Evolutionary conservation across 352 stramenopile species (phyloP).

Genomic region (Globisporangium abappressorium): DNA sequence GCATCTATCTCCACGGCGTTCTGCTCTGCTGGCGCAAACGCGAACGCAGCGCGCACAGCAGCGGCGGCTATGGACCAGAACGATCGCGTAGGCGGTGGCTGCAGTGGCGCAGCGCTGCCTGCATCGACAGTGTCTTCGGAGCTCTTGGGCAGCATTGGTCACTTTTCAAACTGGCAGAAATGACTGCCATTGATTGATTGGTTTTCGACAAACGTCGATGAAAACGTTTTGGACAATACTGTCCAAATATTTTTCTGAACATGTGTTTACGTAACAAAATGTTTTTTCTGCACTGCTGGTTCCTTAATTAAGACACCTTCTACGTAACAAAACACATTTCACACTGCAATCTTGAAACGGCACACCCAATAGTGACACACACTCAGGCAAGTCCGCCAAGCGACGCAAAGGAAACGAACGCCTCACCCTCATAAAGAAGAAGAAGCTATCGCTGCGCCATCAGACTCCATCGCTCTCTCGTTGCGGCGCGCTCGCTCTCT

Average conservation of each 20-base stretch:
- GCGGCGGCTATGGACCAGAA: neutral
- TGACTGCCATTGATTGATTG: neutral
- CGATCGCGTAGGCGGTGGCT: neutral
- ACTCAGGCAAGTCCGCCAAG: neutral
- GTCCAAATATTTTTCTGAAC: neutral
- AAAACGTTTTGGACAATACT: neutral
- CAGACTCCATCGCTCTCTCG: neutral
- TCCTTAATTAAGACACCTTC: neutral
- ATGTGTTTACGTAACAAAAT: too few species aligned
- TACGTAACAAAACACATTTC: neutral
- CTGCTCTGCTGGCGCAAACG: neutral
- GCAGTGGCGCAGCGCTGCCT: neutral
- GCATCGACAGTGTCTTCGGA: neutral
- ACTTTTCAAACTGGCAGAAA: neutral
- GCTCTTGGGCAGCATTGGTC: neutral
- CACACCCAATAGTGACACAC: neutral
- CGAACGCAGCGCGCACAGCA: neutral
- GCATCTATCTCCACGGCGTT: neutral
- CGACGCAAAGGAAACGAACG: constrained; percentile 6
- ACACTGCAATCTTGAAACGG: neutral
- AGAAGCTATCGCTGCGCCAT: neutral
- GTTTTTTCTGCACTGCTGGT: too few species aligned
- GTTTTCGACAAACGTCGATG: neutral
- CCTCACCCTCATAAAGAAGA: neutral
- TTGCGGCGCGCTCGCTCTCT: neutral